These are phyloP conservation scores for Ogataea philodendri DNA, from an alignment of 805 yeast species.

Conservation along the genomic window DNA sequence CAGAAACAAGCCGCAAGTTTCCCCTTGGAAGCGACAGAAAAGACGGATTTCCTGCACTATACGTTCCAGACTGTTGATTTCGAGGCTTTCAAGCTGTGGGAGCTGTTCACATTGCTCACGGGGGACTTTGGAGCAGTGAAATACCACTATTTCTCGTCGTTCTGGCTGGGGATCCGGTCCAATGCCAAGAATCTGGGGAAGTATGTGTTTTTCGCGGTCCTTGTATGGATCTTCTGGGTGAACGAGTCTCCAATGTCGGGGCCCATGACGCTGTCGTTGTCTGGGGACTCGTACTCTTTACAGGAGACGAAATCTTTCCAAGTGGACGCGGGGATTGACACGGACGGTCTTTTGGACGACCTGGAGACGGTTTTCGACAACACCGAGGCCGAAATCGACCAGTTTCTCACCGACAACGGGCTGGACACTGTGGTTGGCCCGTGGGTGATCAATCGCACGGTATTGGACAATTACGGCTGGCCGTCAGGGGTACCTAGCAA, in stretches of 20 bases:
- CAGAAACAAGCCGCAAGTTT: slow-evolving; percentile 8
- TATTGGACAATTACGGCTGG: slow-evolving; percentile 3
- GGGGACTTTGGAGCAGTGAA: slow-evolving; percentile 2
- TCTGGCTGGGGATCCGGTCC: slow-evolving; percentile 20
- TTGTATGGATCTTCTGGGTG: slow-evolving; percentile 2
- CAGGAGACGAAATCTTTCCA: not conserved
- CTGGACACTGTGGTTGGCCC: not conserved
- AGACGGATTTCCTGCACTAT: slow-evolving; percentile 13
- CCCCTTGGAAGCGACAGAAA: slow-evolving; percentile 5
- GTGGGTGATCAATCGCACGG: not conserved
- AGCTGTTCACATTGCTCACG: slow-evolving; percentile 1
- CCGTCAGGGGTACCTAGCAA: not conserved
- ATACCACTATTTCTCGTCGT: slow-evolving; percentile 13
- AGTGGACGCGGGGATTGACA: not conserved
- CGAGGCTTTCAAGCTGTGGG: slow-evolving; percentile 12
- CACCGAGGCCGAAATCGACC: not conserved
- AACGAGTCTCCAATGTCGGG: not conserved
- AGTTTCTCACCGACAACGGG: not conserved
- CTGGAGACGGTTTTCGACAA: slow-evolving; percentile 1
- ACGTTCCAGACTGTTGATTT: slow-evolving; percentile 17
- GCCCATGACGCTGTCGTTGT: slow-evolving; percentile 1
- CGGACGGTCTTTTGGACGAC: not conserved
- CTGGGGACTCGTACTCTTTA: not conserved
- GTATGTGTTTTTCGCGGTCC: slow-evolving; percentile 4
- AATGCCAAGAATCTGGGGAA: slow-evolving; percentile 8